These are phyloP conservation scores for Naumovozyma baii DNA, from an alignment of 805 yeast species.

Conservation along the genomic window DNA sequence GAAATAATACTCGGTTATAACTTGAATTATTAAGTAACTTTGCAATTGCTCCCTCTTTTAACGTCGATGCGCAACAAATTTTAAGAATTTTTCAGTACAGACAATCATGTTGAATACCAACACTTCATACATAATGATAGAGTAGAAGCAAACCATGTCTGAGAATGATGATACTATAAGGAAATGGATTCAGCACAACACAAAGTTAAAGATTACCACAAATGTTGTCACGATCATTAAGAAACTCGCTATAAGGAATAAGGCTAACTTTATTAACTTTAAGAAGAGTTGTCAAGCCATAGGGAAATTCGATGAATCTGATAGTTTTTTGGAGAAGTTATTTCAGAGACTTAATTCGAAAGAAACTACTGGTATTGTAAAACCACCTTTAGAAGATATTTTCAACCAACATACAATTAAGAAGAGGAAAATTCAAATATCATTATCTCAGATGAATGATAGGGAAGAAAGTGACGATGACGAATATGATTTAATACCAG, in stretches of 20 bases:
- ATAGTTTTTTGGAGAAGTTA: constrained; percentile 8
- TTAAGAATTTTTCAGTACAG: too few relatives aligned
- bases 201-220: constrained; percentile 14
- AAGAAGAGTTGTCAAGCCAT: constrained; percentile 17
- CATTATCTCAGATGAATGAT: constrained; percentile 6
- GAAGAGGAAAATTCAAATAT: constrained; percentile 1
- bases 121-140: too few relatives aligned
- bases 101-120: too few relatives aligned
- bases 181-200: constrained; percentile 14
- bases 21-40: too few relatives aligned
- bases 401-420: too few relatives aligned
- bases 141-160: constrained; percentile 2
- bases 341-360: constrained; percentile 3
- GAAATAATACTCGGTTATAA: too few relatives aligned
- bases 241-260: constrained; percentile 12
- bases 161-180: constrained; percentile 6
- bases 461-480: constrained; percentile 4
- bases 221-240: constrained; percentile 16
- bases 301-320: constrained; percentile 19
- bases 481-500: not conserved
- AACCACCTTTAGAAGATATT: too few relatives aligned
- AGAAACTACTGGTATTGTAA: too few relatives aligned
- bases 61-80: too few relatives aligned
- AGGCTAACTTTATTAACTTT: constrained; percentile 10
- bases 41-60: too few relatives aligned